phyloP scores from a whole-genome alignment of 352 stramenopile genomes.

The Aphanomyces cochlioides region DNA sequence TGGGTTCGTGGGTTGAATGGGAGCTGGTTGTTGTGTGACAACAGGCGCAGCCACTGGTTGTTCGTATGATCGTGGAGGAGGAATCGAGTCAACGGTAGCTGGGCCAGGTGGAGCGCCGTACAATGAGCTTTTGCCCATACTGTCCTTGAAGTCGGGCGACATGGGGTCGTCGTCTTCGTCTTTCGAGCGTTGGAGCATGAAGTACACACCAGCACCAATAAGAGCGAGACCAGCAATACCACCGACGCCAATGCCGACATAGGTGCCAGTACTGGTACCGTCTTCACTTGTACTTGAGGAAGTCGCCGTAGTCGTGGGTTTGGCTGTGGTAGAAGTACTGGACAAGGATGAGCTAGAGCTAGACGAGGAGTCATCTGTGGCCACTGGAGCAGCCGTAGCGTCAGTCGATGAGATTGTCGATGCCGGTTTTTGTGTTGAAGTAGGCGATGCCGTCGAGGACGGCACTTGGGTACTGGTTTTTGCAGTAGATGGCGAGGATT shows the following conservation, averaged over 20 bases:
- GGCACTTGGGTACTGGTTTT: not conserved
- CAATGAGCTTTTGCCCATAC: not conserved
- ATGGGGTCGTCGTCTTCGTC: slow-evolving; percentile 25
- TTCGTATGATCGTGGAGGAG: not conserved
- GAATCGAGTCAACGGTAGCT: not conserved
- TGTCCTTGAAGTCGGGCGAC: slow-evolving; percentile 8
- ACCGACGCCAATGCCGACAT: slow-evolving; percentile 24
- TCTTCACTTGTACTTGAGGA: not conserved
- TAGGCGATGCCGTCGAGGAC: not conserved
- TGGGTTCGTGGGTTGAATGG: not conserved
- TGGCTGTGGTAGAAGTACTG: not conserved
- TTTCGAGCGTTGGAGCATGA: slow-evolving; percentile 3
- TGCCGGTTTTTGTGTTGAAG: not conserved
- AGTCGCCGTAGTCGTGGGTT: not conserved
- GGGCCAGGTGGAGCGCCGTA: not conserved
- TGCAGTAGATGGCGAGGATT: not conserved
- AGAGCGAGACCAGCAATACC: slow-evolving; percentile 14
- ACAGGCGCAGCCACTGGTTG: not conserved
- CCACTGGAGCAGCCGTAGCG: not conserved
- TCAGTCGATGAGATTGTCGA: not conserved
- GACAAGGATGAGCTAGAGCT: not conserved
- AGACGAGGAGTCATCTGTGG: not conserved
- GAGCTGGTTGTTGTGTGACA: not conserved
- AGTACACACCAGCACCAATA: slow-evolving; percentile 10
- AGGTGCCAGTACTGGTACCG: slow-evolving; percentile 10